Evolutionary conservation across 2,329 filamentous ascomycete genomes (phyloP).

Genomic region (Coniochaeta sp.): DNA sequence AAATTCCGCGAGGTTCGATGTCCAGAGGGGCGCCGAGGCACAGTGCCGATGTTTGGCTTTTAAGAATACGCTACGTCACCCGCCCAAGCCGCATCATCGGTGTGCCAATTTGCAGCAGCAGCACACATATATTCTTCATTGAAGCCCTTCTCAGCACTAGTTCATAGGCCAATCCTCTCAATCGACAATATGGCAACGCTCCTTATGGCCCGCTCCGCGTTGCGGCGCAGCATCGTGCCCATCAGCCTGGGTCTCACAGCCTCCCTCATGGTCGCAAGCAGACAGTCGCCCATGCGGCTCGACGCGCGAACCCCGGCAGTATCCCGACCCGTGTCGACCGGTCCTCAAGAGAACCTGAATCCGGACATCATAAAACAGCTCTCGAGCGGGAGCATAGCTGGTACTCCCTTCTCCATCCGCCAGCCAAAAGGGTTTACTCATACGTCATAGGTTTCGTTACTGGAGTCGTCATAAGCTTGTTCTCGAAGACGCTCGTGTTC

Average conservation of each 20-base stretch:
- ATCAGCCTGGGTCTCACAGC: constrained; percentile 16
- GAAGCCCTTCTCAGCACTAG: neutral
- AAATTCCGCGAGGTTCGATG: too few relatives aligned
- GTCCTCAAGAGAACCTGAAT: constrained; percentile 17
- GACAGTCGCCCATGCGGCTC: constrained; percentile 21
- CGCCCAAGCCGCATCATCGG: neutral
- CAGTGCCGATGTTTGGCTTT: neutral
- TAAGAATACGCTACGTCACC: neutral
- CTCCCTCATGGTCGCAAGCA: constrained; percentile 13
- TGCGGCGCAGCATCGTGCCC: constrained; percentile 14
- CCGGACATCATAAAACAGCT: constrained; percentile 37
- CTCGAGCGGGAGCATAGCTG: constrained; percentile 46
- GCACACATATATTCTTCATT: neutral
- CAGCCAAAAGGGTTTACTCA: neutral
- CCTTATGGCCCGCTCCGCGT: constrained; percentile 12
- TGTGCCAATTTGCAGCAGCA: too few relatives aligned
- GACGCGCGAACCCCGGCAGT: constrained; percentile 14
- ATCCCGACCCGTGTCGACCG: constrained; percentile 5
- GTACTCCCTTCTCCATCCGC: constrained; percentile 21
- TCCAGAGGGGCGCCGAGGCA: too few relatives aligned
- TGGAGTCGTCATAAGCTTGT: constrained; percentile 60
- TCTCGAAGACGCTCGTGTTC: constrained; percentile 63
- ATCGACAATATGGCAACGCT: constrained; percentile 9
- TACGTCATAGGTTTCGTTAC: constrained; percentile 45
- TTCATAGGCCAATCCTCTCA: neutral